Evolutionary conservation across 148 eudicot genomes (phyloP).

Genomic region (Spergularia bocconei): DNA sequence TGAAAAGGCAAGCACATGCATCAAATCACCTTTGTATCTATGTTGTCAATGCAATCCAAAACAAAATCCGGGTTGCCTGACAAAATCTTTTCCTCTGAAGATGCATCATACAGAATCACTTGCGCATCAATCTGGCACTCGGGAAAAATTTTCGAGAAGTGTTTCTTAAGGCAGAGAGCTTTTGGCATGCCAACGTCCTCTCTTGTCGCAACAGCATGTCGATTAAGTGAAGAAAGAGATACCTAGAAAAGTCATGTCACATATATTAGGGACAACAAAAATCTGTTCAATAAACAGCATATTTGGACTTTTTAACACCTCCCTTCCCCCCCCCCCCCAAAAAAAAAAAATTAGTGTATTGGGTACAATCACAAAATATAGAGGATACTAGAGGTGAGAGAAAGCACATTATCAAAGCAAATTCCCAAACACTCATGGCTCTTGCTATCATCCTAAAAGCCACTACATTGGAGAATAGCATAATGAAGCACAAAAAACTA

Average conservation of each 20-base stretch:
- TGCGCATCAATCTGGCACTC: conserved; percentile 89
- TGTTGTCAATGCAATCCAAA: conserved; percentile 97
- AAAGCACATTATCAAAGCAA: neutral
- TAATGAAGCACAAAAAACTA: too few species aligned
- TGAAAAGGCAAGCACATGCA: neutral
- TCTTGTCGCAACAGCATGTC: conserved; percentile 97
- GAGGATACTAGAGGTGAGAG: neutral
- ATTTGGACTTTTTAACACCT: neutral
- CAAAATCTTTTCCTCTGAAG: conserved; percentile 85
- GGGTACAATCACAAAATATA: neutral
- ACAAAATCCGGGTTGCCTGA: conserved; percentile 93
- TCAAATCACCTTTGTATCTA: conserved; percentile 82
- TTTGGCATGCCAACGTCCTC: conserved; percentile 96
- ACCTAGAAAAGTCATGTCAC: conserved; percentile 42
- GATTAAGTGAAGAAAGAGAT: conserved; percentile 91
- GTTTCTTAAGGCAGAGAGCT: conserved; percentile 91
- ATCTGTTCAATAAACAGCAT: neutral
- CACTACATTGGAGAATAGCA: too few species aligned
- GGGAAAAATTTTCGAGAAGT: conserved; percentile 76
- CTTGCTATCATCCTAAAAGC: too few species aligned
- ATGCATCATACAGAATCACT: conserved; percentile 74
- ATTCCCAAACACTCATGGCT: too few species aligned
- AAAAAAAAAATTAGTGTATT: neutral
- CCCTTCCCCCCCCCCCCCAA: neutral
- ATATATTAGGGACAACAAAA: neutral